Percentiles rank a stretch among this genome's conserved stretches.
Evolutionary conservation across 2,329 filamentous ascomycete genomes (phyloP).

Genomic region (Penicillium vulpinum): DNA sequence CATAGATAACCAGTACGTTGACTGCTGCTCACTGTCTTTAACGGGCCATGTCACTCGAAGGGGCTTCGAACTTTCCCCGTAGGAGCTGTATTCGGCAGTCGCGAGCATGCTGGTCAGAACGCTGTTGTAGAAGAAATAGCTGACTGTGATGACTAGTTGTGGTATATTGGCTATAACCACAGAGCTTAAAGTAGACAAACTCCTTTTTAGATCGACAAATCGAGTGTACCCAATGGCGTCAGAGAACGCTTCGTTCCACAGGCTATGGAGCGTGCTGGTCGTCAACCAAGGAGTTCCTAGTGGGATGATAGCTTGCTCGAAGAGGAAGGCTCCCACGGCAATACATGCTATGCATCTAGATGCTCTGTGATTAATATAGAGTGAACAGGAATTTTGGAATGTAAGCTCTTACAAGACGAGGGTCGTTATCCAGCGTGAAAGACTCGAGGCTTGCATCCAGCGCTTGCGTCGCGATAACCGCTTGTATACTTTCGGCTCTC

Average conservation of each 20-base stretch:
- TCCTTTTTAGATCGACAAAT: neutral
- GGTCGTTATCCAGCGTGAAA: neutral
- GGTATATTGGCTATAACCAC: neutral
- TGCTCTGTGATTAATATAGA: neutral
- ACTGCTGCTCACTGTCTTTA: conserved; percentile 40
- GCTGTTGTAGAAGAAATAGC: conserved; percentile 39
- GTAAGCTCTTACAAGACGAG: neutral
- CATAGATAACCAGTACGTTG: conserved; percentile 48
- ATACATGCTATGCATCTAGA: neutral
- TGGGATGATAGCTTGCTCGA: neutral
- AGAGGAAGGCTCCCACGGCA: neutral
- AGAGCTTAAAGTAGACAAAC: neutral
- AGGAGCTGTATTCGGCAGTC: conserved; percentile 51
- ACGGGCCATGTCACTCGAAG: conserved; percentile 47
- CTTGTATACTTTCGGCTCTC: neutral
- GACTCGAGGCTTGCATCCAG: neutral
- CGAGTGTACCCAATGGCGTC: neutral
- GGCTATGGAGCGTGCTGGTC: neutral
- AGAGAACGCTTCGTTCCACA: neutral
- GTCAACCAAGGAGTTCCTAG: neutral
- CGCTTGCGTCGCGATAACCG: neutral
- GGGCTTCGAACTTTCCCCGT: conserved; percentile 39
- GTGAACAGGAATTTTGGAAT: neutral
- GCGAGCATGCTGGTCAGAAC: conserved; percentile 49
- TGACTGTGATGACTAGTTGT: conserved; percentile 35